Evolutionary conservation across 345 rosid species (phyloP), one percentile per base, ranked within the genome.

Genomic region (Pistacia integerrima): DNA sequence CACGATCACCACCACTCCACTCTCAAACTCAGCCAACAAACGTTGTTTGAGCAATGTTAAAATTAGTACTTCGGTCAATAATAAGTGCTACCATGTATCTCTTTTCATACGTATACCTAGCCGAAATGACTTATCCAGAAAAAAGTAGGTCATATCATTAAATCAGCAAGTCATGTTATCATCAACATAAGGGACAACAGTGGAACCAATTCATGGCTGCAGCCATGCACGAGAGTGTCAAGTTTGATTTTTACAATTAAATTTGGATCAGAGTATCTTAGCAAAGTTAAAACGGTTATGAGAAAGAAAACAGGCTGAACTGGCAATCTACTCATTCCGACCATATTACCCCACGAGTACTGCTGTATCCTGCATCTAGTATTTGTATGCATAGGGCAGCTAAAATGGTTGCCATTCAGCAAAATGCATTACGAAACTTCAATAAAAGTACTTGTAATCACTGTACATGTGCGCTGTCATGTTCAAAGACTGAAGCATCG

Each of bases 401-500:
- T 44, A 28, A 35, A 3, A 38, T 8, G 22, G 28, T 59, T 17
- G 9, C 58, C 28, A 57, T 36, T 36, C 64, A 33, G 11, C 9
- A 1, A 41, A 8, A 33, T 46, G 35, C 8, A 8, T 25, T 5
- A 5, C 11, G 38, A 69, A 46, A 69, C 59, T 69, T 87, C 82
- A 87, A 81, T 72, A 84, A 9, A 44, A 16, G 69, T 87, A 89
- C 25, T 64, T 48, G 12, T 87, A 80, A 72, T 89, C 88, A 22
- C 76, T 79, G 71, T 87, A 90, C 87, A 88, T 84, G 75, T 90
- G 93, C 4, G 90, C 83, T 11, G 90, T 90, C 89, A 84, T 81
- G 73, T 90, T 88, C 82, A 90, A 77, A 22, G 88, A 81, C 54
- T 84, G 85, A 18, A 90, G 85, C 94, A 88, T 90, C n/a, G 89